A percentile compares a stretch with the other conserved stretches of the same genome.
These are phyloP conservation scores for Hortiboletus flavorubellus DNA, from an alignment of 768 basidiomycete species.

Conservation along the genomic window DNA sequence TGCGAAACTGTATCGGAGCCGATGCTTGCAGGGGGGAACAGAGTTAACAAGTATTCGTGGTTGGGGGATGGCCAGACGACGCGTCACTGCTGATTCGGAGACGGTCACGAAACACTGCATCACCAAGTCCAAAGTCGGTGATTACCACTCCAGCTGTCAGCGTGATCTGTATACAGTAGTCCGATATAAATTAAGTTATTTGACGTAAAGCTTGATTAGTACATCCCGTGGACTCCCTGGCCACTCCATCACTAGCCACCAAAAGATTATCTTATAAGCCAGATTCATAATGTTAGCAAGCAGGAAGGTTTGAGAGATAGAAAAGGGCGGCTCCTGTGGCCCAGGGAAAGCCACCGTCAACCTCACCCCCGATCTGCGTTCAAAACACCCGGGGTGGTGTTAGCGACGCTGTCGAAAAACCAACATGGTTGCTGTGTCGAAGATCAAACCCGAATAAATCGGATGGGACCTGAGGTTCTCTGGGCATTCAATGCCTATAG, in stretches of 20 bases:
- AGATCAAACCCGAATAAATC: constrained; percentile 11
- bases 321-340: not conserved
- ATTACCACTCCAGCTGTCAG: not conserved
- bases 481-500: constrained; percentile 6
- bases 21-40: not conserved
- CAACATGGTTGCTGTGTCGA: not conserved
- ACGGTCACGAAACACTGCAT: constrained; percentile 3
- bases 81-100: not conserved
- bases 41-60: not conserved
- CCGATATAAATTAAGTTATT: not conserved
- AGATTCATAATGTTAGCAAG: not conserved
- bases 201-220: not conserved
- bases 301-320: not conserved
- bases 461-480: constrained; percentile 2
- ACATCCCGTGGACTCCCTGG: not conserved
- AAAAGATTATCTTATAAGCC: too few species aligned
- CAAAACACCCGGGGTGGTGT: not conserved
- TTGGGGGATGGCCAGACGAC: not conserved
- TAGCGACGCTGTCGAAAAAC: not conserved
- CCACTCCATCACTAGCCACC: constrained; percentile 3
- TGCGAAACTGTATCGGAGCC: not conserved
- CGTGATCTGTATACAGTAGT: not conserved
- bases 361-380: constrained; percentile 13
- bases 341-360: constrained; percentile 10
- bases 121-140: not conserved